Percentiles rank a stretch among this genome's conserved stretches.
phyloP scores from a whole-genome alignment of 768 basidiomycete species.

The Tricholoma furcatifolium region DNA sequence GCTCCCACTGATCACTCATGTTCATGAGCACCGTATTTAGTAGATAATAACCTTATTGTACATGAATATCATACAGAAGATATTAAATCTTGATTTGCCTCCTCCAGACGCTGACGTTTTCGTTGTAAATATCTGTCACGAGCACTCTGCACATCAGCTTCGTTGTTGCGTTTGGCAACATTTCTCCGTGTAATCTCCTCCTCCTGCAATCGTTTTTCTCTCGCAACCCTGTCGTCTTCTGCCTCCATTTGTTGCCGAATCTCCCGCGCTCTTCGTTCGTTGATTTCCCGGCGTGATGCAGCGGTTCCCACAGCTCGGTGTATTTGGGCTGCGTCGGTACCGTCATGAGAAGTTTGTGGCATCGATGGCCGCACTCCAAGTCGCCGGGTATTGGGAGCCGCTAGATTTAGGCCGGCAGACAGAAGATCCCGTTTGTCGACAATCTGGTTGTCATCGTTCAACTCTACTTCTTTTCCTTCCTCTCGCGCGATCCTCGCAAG shows the following conservation, averaged over 20 bases:
- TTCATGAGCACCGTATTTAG: slow-evolving; percentile 1
- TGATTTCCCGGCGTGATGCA: slow-evolving; percentile 77
- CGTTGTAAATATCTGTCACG: slow-evolving; percentile 73
- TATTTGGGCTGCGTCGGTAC: slow-evolving; percentile 34
- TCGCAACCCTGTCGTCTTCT: slow-evolving; percentile 59
- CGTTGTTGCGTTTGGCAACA: slow-evolving; percentile 74
- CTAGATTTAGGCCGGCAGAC: slow-evolving; percentile 88
- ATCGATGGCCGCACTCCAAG: slow-evolving; percentile 46
- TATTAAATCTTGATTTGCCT: slow-evolving; percentile 20
- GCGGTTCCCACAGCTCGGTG: slow-evolving; percentile 86
- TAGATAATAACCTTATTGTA: slow-evolving; percentile 5
- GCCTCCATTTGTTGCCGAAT: slow-evolving; percentile 77
- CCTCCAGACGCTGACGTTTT: slow-evolving; percentile 75
- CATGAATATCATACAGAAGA: slow-evolving; percentile 9
- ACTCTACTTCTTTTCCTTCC: slow-evolving; percentile 83
- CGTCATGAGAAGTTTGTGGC: slow-evolving; percentile 18
- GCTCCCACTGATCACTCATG: slow-evolving; percentile 15
- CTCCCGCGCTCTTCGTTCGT: slow-evolving; percentile 77
- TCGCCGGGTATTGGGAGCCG: slow-evolving; percentile 75
- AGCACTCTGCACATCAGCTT: slow-evolving; percentile 70
- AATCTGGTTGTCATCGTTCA: slow-evolving; percentile 97
- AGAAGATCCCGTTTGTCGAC: slow-evolving; percentile 94
- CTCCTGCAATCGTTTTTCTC: slow-evolving; percentile 58
- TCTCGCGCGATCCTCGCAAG: slow-evolving; percentile 67
- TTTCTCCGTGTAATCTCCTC: slow-evolving; percentile 64